Evolutionary conservation across 208 protist species (phyloP).

Genomic region (Kentomonas sorsogonicus): DNA sequence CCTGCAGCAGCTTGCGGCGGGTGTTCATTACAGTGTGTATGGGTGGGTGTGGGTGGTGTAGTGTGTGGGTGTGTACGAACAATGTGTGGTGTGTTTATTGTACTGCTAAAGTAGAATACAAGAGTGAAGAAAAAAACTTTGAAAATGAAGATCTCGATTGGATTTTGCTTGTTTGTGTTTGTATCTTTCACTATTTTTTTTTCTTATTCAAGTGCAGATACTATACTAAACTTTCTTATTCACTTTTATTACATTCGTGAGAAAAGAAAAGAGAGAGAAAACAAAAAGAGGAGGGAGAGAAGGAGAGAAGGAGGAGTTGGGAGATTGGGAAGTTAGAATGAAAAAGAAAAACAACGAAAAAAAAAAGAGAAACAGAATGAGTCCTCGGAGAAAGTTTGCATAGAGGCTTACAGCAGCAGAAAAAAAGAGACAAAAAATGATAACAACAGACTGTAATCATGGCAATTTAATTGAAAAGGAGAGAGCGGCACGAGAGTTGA

Average conservation of each 20-base stretch:
- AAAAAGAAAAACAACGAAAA: slow-evolving; percentile 18
- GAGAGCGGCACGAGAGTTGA: too few species aligned
- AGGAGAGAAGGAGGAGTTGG: neutral
- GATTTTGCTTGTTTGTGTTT: slow-evolving; percentile 10
- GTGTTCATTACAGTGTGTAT: too few species aligned
- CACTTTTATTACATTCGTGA: too few species aligned
- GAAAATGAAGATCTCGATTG: neutral
- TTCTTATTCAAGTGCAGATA: neutral
- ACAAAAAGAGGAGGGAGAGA: slow-evolving; percentile 5
- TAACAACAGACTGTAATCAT: too few species aligned
- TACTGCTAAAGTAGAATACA: too few species aligned
- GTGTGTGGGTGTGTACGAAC: too few species aligned
- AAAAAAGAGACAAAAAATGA: neutral
- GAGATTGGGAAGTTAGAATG: slow-evolving; percentile 5
- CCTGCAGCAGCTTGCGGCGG: slow-evolving; percentile 43
- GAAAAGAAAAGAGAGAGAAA: slow-evolving; percentile 1
- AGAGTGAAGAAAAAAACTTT: too few species aligned
- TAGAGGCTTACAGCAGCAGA: neutral
- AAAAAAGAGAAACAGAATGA: slow-evolving; percentile 13
- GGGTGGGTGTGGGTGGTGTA: too few species aligned
- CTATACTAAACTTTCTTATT: neutral
- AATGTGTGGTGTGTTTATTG: too few species aligned
- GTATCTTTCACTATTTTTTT: neutral
- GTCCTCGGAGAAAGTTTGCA: neutral
- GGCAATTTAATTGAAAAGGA: too few species aligned